Percentiles rank a stretch among this genome's conserved stretches.
Conservation (phyloP, 1,139 yeast species). For the Lodderomyces theae region DNA sequence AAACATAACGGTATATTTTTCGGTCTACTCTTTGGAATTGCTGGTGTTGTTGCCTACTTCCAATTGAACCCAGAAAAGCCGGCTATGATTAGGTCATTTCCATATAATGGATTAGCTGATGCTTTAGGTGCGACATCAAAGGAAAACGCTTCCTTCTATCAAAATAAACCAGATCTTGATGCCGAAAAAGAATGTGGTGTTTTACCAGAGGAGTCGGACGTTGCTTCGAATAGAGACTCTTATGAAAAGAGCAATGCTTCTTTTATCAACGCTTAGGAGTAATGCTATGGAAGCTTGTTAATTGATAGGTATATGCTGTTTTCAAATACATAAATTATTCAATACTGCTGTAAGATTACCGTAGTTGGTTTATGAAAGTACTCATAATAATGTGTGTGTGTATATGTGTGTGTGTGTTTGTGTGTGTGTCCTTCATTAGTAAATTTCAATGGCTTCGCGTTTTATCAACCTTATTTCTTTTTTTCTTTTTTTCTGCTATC, state of each 20-base stretch:
- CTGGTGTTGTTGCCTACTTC: constrained; percentile 51
- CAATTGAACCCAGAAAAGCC: constrained; percentile 72
- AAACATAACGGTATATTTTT: constrained; percentile 53
- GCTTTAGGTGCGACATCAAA: constrained; percentile 64
- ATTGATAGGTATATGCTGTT: too few relatives aligned
- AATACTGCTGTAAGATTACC: neutral
- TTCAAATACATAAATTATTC: too few relatives aligned
- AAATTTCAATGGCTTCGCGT: constrained; percentile 1
- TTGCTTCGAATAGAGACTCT: constrained; percentile 29
- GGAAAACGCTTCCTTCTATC: constrained; percentile 45
- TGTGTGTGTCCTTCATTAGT: too few relatives aligned
- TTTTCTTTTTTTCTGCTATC: constrained; percentile 8
- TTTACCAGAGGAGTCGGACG: constrained; percentile 31
- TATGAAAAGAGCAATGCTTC: constrained; percentile 35
- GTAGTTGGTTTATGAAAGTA: too few relatives aligned
- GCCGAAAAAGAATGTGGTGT: constrained; percentile 43
- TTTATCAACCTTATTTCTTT: neutral
- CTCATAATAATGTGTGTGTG: too few relatives aligned
- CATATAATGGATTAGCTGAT: constrained; percentile 70
- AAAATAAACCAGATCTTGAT: constrained; percentile 40
- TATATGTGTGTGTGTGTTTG: too few relatives aligned
- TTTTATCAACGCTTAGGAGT: neutral
- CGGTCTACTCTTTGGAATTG: constrained; percentile 53
- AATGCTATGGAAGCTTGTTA: neutral
- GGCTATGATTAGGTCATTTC: constrained; percentile 74